Conservation (phyloP, 805 yeast genomes). For the Yamadazyma endophytica region DNA sequence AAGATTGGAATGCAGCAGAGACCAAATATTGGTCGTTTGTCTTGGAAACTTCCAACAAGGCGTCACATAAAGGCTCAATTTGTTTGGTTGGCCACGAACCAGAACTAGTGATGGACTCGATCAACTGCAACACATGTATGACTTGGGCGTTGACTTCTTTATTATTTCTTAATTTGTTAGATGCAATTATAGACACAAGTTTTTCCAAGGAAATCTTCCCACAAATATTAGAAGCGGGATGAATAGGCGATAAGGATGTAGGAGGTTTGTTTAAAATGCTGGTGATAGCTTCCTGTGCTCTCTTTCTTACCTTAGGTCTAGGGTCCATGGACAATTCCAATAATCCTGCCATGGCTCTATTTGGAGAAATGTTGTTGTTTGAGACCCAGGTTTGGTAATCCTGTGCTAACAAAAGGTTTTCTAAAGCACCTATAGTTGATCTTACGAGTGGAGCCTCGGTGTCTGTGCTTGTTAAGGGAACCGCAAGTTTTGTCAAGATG, state of each 20-base stretch:
- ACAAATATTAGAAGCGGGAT: constrained; percentile 68
- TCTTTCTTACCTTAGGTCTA: constrained; percentile 92
- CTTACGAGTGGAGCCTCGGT: constrained; percentile 78
- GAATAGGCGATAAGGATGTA: constrained; percentile 71
- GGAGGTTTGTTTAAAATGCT: constrained; percentile 65
- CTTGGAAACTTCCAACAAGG: constrained; percentile 68
- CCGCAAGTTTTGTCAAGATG: constrained; percentile 75
- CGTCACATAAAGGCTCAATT: constrained; percentile 71
- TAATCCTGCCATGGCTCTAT: constrained; percentile 74
- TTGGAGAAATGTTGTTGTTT: constrained; percentile 61
- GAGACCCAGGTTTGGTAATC: constrained; percentile 73
- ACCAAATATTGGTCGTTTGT: constrained; percentile 82
- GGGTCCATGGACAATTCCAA: constrained; percentile 78
- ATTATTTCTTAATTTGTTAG: constrained; percentile 28
- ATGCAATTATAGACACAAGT: constrained; percentile 41
- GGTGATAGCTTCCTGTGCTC: constrained; percentile 87
- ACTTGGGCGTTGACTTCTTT: constrained; percentile 54
- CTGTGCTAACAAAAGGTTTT: constrained; percentile 73
- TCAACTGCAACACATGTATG: constrained; percentile 74
- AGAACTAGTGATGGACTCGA: constrained; percentile 65
- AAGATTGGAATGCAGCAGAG: constrained; percentile 77
- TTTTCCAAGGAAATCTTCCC: constrained; percentile 64
- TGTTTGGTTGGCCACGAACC: constrained; percentile 78
- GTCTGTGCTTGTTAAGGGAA: constrained; percentile 63
- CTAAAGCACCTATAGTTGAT: constrained; percentile 83